Evolutionary conservation across 129 eudicot genomes (phyloP), one percentile per base, ranked within the genome.

Genomic region (Sambucus nigra): DNA sequence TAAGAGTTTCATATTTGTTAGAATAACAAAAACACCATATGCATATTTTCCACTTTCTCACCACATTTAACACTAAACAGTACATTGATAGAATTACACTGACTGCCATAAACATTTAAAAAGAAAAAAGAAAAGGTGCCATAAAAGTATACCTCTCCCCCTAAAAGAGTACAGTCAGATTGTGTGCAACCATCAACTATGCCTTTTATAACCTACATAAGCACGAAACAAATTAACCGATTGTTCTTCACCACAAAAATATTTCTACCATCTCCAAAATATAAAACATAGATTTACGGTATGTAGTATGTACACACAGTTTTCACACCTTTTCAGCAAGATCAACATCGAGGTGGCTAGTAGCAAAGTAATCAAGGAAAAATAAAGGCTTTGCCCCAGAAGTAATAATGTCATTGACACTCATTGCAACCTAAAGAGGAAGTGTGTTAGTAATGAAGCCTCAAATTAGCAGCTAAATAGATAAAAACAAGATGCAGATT

Each of bases 331-430:
- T 81, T 57, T 89, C 98, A 44, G 98, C 98, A 68, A 85, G 98
- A 58, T 89, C 86, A 50, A 89, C 98, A 61, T 89, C 98, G 41
- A 89, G 95, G 52, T 33, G 94, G 61, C 98, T 85, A 17, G 98
- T 89, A 10, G 98, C 95, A 41, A 75, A 89, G 71, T 89, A 89
- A 79, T 89, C 98, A 60, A 89, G 95, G 75, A 89, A 89, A 63
- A 89, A 89, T 66, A 89, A 59, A 38, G 98, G 98, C 64, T 85
- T 89, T 48, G 98, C 98, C 33, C 98, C 98, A 21, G 98, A 89
- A 20, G 98, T 89, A 68, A 89, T 71, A 53, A 89, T 89, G 86
- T 85, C 98, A 69, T 89, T 89, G 24, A 89, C 98, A 60, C 98
- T 89, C 98, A 89, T 89, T 9, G 98, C 95, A 79, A 89, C 97